Percentiles rank a stretch among this genome's conserved stretches.
phyloP scores from a whole-genome alignment of 208 protist genomes.

The Crithidia brevicula region DNA sequence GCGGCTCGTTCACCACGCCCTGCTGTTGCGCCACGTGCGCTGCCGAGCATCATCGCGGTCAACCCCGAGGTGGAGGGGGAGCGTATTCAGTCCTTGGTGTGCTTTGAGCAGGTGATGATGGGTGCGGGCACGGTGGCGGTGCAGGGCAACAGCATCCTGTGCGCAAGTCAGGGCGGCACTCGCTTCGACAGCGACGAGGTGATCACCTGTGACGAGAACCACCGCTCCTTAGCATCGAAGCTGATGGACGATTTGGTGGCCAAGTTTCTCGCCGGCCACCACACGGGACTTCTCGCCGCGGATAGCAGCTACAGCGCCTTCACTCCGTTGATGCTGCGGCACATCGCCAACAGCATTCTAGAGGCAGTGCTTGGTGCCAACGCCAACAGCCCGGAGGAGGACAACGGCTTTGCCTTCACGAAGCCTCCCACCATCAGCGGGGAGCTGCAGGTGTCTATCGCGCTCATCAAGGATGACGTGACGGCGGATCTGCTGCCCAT shows the following conservation, averaged over 20 bases:
- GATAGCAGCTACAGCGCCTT: conserved; percentile 79
- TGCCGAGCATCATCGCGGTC: conserved; percentile 26
- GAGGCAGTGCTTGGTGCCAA: conserved; percentile 31
- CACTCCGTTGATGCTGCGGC: conserved; percentile 70
- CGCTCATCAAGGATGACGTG: conserved; percentile 76
- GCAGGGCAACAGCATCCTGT: conserved; percentile 65
- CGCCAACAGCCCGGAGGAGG: conserved; percentile 1
- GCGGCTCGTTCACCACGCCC: background rate
- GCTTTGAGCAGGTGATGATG: conserved; percentile 62
- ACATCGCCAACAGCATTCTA: conserved; percentile 63
- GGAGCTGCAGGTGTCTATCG: conserved; percentile 76
- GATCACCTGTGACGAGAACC: conserved; percentile 48
- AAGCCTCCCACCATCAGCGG: conserved; percentile 33
- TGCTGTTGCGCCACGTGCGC: conserved; percentile 2
- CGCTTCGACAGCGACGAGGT: conserved; percentile 79
- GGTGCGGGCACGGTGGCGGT: conserved; percentile 64
- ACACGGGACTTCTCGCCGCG: conserved; percentile 64
- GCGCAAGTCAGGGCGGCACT: conserved; percentile 47
- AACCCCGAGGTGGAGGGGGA: conserved; percentile 15
- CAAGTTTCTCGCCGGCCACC: conserved; percentile 62
- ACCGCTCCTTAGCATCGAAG: conserved; percentile 47
- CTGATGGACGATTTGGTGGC: conserved; percentile 61
- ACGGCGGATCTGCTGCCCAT: conserved; percentile 69
- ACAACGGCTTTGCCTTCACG: conserved; percentile 17
- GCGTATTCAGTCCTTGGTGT: conserved; percentile 62